Evolutionary conservation across 169 alveolate species (phyloP).

Genomic region (Plasmodium sp.): DNA sequence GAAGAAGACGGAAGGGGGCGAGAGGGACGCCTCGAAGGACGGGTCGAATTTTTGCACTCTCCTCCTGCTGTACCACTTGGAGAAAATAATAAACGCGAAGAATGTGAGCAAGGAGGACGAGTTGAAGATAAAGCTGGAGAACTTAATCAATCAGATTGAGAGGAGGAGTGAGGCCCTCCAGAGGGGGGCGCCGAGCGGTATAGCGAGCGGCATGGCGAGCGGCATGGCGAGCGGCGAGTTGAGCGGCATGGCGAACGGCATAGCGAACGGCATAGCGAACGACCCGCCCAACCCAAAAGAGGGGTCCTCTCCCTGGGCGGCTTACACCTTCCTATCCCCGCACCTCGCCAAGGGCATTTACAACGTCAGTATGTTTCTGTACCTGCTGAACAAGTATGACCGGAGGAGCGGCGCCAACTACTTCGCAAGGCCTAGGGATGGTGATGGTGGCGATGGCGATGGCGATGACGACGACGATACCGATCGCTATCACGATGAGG

Average conservation of each 20-base stretch:
- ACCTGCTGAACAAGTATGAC: slow-evolving; percentile 60
- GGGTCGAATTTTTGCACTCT: slow-evolving; percentile 8
- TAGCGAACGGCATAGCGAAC: no score
- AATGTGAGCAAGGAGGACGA: slow-evolving; percentile 58
- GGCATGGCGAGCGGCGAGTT: neutral
- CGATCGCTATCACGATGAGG: neutral
- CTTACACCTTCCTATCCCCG: slow-evolving; percentile 31
- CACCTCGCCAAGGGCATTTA: slow-evolving; percentile 44
- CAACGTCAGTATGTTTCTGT: slow-evolving; percentile 31
- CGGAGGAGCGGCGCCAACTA: slow-evolving; percentile 8
- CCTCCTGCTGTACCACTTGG: slow-evolving; percentile 32
- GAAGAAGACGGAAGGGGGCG: neutral
- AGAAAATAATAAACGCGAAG: slow-evolving; percentile 32
- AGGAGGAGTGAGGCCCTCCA: neutral
- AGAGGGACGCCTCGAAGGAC: neutral
- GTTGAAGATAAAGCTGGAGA: slow-evolving; percentile 59
- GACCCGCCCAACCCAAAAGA: neutral
- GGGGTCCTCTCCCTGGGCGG: neutral
- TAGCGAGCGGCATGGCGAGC: neutral
- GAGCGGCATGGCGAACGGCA: no score
- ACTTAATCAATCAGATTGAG: slow-evolving; percentile 64
- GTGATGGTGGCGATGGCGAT: neutral
- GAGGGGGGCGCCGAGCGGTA: neutral
- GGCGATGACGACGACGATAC: neutral
- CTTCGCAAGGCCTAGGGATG: neutral